A percentile compares a stretch with the other conserved stretches of the same genome.
Conservation (phyloP, 2,329 filamentous ascomycete genomes). For the Microthyrium microscopicum region DNA sequence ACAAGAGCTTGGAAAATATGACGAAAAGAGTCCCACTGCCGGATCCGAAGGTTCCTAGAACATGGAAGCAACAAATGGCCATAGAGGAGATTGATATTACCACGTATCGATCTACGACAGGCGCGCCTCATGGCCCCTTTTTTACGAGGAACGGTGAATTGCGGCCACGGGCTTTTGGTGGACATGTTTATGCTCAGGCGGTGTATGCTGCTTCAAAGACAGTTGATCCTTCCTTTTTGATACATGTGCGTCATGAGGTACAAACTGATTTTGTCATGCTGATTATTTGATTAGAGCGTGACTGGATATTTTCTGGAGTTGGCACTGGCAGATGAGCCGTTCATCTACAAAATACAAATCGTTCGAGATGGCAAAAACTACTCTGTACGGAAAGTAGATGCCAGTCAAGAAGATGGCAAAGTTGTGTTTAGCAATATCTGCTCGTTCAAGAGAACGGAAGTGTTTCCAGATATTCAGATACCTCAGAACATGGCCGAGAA, state of each 20-base stretch:
- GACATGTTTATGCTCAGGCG: conserved; percentile 8
- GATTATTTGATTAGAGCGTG: conserved; percentile 1
- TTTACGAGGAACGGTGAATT: conserved; percentile 2
- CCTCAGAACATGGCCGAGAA: neutral
- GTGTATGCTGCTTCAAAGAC: conserved; percentile 6
- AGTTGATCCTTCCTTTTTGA: conserved; percentile 1
- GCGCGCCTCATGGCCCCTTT: neutral
- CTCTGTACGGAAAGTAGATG: conserved; percentile 4
- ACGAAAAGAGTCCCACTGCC: conserved; percentile 1
- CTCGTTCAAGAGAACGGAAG: conserved; percentile 5
- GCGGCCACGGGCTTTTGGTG: conserved; percentile 6
- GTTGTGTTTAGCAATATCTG: conserved; percentile 5
- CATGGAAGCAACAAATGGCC: conserved; percentile 6
- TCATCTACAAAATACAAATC: conserved; percentile 1
- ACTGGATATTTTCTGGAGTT: conserved; percentile 6
- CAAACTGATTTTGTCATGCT: neutral
- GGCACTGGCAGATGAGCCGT: conserved; percentile 5
- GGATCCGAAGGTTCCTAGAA: neutral
- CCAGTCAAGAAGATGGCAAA: conserved; percentile 4
- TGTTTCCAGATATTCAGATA: conserved; percentile 5
- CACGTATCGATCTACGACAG: neutral
- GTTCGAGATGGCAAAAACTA: conserved; percentile 3
- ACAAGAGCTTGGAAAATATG: too few relatives aligned
- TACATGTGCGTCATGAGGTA: conserved; percentile 2
- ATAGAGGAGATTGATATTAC: conserved; percentile 2